Evolutionary conservation across 192 early-diverging fungal species (phyloP).

Genomic region (Backusella macrospora): DNA sequence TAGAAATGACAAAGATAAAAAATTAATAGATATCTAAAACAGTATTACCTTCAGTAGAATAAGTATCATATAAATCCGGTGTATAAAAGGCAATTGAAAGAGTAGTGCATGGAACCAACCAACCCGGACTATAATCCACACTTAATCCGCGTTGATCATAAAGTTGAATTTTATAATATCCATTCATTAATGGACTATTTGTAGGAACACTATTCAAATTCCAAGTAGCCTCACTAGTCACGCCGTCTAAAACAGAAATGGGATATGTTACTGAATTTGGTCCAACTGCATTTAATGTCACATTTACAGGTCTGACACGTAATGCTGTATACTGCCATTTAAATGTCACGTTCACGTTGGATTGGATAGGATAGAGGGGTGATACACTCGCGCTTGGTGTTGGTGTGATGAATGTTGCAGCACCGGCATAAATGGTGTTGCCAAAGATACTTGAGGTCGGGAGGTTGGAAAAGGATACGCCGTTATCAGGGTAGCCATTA

Average conservation of each 20-base stretch:
- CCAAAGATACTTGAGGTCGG: slow-evolving; percentile 35
- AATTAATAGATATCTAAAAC: slow-evolving; percentile 21
- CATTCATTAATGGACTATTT: slow-evolving; percentile 28
- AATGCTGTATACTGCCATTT: not conserved
- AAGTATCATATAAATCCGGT: slow-evolving; percentile 29
- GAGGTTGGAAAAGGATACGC: slow-evolving; percentile 14
- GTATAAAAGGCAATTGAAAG: slow-evolving; percentile 39
- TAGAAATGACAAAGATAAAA: slow-evolving; percentile 28
- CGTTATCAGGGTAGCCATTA: not conserved
- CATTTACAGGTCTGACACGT: not conserved
- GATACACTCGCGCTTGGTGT: slow-evolving; percentile 25
- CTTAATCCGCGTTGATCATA: slow-evolving; percentile 40
- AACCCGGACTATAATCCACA: slow-evolving; percentile 26
- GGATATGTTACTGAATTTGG: slow-evolving; percentile 1
- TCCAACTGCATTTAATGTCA: slow-evolving; percentile 16
- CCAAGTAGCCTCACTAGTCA: not conserved
- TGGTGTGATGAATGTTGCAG: slow-evolving; percentile 31
- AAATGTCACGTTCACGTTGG: slow-evolving; percentile 40
- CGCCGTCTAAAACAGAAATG: slow-evolving; percentile 3
- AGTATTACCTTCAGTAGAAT: slow-evolving; percentile 1
- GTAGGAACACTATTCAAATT: not conserved
- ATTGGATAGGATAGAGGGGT: slow-evolving; percentile 26
- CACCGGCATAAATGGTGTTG: slow-evolving; percentile 23
- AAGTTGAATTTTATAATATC: slow-evolving; percentile 36
- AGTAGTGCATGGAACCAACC: slow-evolving; percentile 27